Conservation (phyloP, 2,329 filamentous ascomycete species). For the Trichoderma atrobrunneum region DNA sequence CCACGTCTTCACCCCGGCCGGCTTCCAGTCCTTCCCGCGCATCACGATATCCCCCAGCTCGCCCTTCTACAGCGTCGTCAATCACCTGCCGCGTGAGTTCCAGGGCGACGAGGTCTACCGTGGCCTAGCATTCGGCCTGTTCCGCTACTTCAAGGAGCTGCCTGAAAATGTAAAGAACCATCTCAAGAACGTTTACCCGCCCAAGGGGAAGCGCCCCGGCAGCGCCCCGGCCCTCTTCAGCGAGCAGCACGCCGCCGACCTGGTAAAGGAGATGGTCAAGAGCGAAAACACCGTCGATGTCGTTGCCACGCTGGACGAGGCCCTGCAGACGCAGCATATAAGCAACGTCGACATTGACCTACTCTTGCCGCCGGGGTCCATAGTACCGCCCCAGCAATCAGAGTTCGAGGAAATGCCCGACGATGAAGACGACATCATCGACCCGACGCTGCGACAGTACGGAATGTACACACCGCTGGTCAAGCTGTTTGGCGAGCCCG, state of each 20-base stretch:
- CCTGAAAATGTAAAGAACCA: constrained; percentile 71
- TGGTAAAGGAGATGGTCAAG: constrained; percentile 80
- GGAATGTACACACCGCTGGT: constrained; percentile 74
- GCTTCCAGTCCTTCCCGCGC: constrained; percentile 84
- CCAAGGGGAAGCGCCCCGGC: constrained; percentile 55
- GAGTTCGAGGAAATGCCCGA: constrained; percentile 59
- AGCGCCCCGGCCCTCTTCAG: constrained; percentile 72
- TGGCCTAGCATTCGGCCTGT: constrained; percentile 84
- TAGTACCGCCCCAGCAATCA: constrained; percentile 61
- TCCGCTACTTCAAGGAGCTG: constrained; percentile 91
- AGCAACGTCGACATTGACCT: constrained; percentile 87
- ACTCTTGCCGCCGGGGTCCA: constrained; percentile 74
- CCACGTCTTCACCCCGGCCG: constrained; percentile 86
- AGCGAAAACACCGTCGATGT: constrained; percentile 75
- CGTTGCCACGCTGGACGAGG: constrained; percentile 68
- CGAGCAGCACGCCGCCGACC: constrained; percentile 87
- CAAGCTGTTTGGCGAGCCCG: constrained; percentile 74
- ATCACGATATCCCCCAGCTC: constrained; percentile 93
- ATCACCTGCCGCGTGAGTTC: constrained; percentile 85
- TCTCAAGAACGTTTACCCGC: constrained; percentile 59
- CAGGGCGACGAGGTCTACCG: constrained; percentile 94
- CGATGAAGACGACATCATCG: constrained; percentile 63
- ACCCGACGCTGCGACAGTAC: constrained; percentile 67
- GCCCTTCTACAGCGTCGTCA: constrained; percentile 84
- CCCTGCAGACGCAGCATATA: constrained; percentile 76